Conservation (phyloP, 495 filamentous ascomycete genomes). For the Aspergillus sclerotioniger region DNA sequence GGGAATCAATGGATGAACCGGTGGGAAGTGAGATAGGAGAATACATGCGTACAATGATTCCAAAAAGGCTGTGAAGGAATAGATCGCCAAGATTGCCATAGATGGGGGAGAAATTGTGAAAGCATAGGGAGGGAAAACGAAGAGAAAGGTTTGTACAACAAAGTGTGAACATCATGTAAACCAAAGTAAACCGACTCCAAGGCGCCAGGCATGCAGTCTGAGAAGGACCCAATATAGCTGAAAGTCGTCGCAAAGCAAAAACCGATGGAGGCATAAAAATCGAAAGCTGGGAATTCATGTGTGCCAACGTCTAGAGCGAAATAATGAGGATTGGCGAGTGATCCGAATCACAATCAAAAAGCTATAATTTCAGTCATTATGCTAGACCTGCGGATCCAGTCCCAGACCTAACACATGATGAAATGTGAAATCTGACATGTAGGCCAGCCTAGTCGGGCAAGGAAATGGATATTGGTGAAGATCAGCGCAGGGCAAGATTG, state of each 20-base stretch:
- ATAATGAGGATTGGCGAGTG: background rate
- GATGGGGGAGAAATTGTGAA: slow-evolving; percentile 10
- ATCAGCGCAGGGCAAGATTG: background rate
- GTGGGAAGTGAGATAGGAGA: slow-evolving; percentile 10
- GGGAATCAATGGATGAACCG: slow-evolving; percentile 14
- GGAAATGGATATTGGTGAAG: background rate
- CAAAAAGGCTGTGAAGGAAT: slow-evolving; percentile 8
- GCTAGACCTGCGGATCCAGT: slow-evolving; percentile 22
- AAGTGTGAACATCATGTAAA: slow-evolving; percentile 8
- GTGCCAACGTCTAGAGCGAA: background rate
- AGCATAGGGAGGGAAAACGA: background rate
- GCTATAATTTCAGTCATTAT: slow-evolving; percentile 10
- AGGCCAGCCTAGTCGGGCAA: slow-evolving; percentile 20
- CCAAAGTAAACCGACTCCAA: slow-evolving; percentile 23
- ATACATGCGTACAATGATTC: slow-evolving; percentile 17
- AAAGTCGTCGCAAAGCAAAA: slow-evolving; percentile 2
- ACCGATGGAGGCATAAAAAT: slow-evolving; percentile 1
- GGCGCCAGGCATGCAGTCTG: slow-evolving; percentile 27
- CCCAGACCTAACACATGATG: slow-evolving; percentile 14
- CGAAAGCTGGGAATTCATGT: slow-evolving; percentile 1
- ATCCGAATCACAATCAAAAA: slow-evolving; percentile 1
- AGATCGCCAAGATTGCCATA: slow-evolving; percentile 16
- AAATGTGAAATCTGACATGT: background rate
- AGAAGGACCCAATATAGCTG: slow-evolving; percentile 2
- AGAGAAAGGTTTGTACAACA: slow-evolving; percentile 20